A percentile compares a stretch with the other conserved stretches of the same genome.
phyloP scores from a whole-genome alignment of 169 alveolate genomes.

The Babesia ovis region DNA sequence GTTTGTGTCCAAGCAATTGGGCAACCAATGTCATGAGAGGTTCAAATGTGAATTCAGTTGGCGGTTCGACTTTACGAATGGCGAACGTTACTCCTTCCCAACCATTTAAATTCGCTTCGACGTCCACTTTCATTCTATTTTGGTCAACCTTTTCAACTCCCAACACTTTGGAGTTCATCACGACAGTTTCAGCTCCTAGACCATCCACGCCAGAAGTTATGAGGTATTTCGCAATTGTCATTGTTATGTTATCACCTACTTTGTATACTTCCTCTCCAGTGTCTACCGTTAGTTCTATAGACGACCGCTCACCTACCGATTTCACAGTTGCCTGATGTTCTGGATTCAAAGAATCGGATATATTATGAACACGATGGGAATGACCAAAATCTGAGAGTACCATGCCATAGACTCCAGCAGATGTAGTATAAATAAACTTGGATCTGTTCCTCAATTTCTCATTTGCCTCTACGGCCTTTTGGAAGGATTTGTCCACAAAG shows the following conservation, averaged over 20 bases:
- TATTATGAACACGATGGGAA: conserved; percentile 26
- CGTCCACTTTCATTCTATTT: neutral
- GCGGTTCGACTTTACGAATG: conserved; percentile 37
- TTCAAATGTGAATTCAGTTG: neutral
- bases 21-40: neutral
- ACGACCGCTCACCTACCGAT: conserved; percentile 14
- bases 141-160: conserved; percentile 12
- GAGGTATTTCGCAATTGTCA: conserved; percentile 29
- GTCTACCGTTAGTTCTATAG: conserved; percentile 23
- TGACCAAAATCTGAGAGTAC: conserved; percentile 61
- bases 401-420: conserved; percentile 47
- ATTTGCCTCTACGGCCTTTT: conserved; percentile 33
- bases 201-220: neutral
- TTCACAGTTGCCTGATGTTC: conserved; percentile 40
- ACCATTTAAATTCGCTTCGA: conserved; percentile 12
- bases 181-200: neutral
- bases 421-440: conserved; percentile 34
- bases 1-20: neutral
- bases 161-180: conserved; percentile 9
- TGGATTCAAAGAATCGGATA: conserved; percentile 40
- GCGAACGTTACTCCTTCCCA: conserved; percentile 7
- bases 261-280: neutral
- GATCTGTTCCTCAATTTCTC: conserved; percentile 3
- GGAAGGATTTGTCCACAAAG: conserved; percentile 37
- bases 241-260: conserved; percentile 5